A percentile compares a stretch with the other conserved stretches of the same genome.
phyloP scores from a whole-genome alignment of 2,329 filamentous ascomycete species.

The Alternaria conjuncta region DNA sequence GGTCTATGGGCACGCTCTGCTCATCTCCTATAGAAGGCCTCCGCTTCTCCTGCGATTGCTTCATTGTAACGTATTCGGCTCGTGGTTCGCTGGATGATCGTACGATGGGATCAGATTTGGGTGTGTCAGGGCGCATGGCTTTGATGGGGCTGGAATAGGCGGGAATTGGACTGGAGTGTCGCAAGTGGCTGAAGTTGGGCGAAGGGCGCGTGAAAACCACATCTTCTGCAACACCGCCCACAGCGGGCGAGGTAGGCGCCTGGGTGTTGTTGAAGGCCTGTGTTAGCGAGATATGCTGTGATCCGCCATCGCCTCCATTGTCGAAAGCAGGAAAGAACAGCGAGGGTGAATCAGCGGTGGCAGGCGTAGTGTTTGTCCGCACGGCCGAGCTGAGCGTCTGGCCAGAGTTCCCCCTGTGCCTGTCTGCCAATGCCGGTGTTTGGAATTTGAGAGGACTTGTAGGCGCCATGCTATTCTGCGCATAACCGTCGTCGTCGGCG shows the following conservation, averaged over 20 bases:
- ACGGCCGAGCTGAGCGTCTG: constrained; percentile 50
- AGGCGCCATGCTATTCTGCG: constrained; percentile 21
- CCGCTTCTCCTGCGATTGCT: constrained; percentile 53
- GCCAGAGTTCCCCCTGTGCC: constrained; percentile 49
- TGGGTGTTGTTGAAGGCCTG: constrained; percentile 57
- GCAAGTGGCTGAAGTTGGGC: constrained; percentile 48
- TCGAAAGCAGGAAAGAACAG: constrained; percentile 42
- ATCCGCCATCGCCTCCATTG: constrained; percentile 22
- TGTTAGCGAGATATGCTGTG: constrained; percentile 50
- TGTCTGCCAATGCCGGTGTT: constrained; percentile 51
- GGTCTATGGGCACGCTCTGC: constrained; percentile 13
- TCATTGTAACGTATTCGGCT: constrained; percentile 53
- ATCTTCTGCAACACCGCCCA: constrained; percentile 50
- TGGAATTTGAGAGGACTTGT: constrained; percentile 48
- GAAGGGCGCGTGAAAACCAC: constrained; percentile 54
- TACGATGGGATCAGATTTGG: constrained; percentile 29
- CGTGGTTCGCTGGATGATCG: constrained; percentile 51
- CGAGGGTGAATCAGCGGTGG: constrained; percentile 46
- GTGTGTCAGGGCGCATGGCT: constrained; percentile 20
- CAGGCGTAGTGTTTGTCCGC: constrained; percentile 51
- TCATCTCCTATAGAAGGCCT: constrained; percentile 27
- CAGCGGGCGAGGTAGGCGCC: constrained; percentile 52
- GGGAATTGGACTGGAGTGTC: constrained; percentile 47
- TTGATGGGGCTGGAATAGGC: constrained; percentile 50
- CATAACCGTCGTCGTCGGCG: constrained; percentile 31